Evolutionary conservation across 305 asterid genomes (phyloP).

Genomic region (Plantago lanceolata): DNA sequence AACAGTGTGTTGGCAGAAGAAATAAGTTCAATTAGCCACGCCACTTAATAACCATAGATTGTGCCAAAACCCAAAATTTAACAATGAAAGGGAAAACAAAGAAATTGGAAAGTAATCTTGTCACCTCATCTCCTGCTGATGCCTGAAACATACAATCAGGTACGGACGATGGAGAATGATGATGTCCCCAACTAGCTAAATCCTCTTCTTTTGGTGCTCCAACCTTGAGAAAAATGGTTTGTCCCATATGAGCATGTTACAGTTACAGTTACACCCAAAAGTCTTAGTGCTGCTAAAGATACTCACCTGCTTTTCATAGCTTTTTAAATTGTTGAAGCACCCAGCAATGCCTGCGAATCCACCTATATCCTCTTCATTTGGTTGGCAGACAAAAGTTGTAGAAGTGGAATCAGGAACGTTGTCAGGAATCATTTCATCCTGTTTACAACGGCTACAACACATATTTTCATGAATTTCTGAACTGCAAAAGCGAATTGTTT

Average conservation of each 20-base stretch:
- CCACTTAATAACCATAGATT: neutral
- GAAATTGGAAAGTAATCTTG: conserved; percentile 15
- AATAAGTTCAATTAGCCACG: neutral
- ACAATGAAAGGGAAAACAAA: neutral
- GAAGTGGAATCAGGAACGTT: conserved; percentile 28
- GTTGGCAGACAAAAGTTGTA: conserved; percentile 29
- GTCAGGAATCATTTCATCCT: conserved; percentile 34
- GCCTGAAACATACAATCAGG: conserved; percentile 86
- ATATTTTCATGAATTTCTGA: conserved; percentile 92
- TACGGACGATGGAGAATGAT: conserved; percentile 68
- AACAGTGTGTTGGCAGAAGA: neutral
- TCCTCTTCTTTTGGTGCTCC: conserved; percentile 97
- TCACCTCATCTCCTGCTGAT: conserved; percentile 91
- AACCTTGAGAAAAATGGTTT: conserved; percentile 42
- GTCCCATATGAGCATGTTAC: conserved; percentile 17
- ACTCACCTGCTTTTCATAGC: conserved; percentile 81
- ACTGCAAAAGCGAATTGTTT: conserved; percentile 35
- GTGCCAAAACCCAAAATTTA: neutral
- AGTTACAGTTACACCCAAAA: conserved; percentile 14
- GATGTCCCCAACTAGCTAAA: conserved; percentile 91
- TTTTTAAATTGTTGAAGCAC: conserved; percentile 55
- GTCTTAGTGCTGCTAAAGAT: conserved; percentile 12
- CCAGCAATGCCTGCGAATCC: conserved; percentile 80
- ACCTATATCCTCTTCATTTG: conserved; percentile 81
- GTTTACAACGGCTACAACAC: conserved; percentile 71